phyloP scores from a whole-genome alignment of 1,139 yeast species.

The Nakaseomyces bracarensis region DNA sequence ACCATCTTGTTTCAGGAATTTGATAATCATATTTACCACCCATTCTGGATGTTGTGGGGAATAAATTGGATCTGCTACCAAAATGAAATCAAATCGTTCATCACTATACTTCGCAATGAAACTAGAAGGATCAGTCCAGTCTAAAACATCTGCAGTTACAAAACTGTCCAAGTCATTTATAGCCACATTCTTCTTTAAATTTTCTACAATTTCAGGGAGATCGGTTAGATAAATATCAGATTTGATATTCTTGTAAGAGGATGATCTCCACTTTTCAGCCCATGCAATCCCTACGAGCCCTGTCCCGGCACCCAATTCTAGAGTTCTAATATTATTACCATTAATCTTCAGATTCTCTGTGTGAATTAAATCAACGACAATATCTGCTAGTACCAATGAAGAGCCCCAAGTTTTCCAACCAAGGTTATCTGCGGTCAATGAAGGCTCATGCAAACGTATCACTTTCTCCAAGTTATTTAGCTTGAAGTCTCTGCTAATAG shows the following conservation, averaged over 20 bases:
- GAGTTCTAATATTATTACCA: conserved; percentile 32
- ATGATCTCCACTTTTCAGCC: conserved; percentile 31
- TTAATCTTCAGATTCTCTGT: conserved; percentile 13
- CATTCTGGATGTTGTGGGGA: conserved; percentile 71
- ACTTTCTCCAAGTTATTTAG: conserved; percentile 33
- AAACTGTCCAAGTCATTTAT: conserved; percentile 38
- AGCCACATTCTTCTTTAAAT: conserved; percentile 49
- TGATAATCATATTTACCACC: conserved; percentile 51
- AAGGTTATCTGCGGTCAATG: conserved; percentile 74
- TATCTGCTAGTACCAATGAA: conserved; percentile 57
- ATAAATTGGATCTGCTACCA: conserved; percentile 84
- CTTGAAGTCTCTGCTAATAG: conserved; percentile 45
- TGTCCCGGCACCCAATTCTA: conserved; percentile 91
- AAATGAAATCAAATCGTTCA: conserved; percentile 45
- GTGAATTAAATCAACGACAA: conserved; percentile 25
- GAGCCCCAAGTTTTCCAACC: conserved; percentile 98
- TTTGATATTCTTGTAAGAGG: conserved; percentile 28
- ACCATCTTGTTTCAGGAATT: conserved; percentile 37
- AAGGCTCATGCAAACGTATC: conserved; percentile 64
- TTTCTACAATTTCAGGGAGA: conserved; percentile 64
- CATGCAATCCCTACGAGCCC: conserved; percentile 78
- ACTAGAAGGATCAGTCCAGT: conserved; percentile 59
- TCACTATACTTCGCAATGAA: conserved; percentile 33
- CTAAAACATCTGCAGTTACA: conserved; percentile 46
- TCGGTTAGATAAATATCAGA: conserved; percentile 60